A percentile compares a stretch with the other conserved stretches of the same genome.
Evolutionary conservation across 2,329 filamentous ascomycete genomes (phyloP).

Genomic region (Claviceps sp.): DNA sequence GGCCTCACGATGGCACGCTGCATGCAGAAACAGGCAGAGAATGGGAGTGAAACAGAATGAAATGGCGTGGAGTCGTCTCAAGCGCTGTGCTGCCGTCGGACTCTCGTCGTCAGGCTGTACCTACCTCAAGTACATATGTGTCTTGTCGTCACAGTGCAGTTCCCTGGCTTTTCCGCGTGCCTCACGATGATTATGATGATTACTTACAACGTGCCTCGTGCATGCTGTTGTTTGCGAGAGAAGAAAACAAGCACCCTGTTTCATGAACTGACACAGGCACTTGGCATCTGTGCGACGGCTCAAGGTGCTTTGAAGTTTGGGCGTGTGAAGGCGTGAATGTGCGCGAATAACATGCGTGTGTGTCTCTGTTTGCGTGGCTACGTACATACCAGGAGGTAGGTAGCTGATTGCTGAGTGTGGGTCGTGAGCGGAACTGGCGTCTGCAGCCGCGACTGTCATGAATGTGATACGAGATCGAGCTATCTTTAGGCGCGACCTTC

Average conservation of each 20-base stretch:
- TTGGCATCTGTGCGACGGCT: background rate
- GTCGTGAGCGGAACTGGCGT: slow-evolving; percentile 1
- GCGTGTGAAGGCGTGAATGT: background rate
- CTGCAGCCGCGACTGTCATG: slow-evolving; percentile 3
- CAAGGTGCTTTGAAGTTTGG: background rate
- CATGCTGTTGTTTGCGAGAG: background rate
- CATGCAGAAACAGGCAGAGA: too few species aligned
- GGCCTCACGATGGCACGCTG: too few species aligned
- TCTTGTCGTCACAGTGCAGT: too few species aligned
- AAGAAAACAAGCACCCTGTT: background rate
- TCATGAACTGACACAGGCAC: background rate
- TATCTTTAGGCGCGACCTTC: slow-evolving; percentile 3
- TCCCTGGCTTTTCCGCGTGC: too few species aligned
- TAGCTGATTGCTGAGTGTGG: background rate
- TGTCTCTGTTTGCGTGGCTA: background rate
- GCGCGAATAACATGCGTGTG: background rate
- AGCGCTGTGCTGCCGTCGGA: too few species aligned
- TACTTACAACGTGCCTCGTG: too few species aligned
- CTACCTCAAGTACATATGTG: too few species aligned
- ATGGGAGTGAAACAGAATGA: too few species aligned
- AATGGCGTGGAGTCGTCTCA: too few species aligned
- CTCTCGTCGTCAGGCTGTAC: too few species aligned
- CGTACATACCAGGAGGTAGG: background rate
- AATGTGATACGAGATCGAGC: background rate
- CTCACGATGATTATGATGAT: too few species aligned